Base-by-base conservation (phyloP, 345 rosid species). In the Citrus reticulata region DNA sequence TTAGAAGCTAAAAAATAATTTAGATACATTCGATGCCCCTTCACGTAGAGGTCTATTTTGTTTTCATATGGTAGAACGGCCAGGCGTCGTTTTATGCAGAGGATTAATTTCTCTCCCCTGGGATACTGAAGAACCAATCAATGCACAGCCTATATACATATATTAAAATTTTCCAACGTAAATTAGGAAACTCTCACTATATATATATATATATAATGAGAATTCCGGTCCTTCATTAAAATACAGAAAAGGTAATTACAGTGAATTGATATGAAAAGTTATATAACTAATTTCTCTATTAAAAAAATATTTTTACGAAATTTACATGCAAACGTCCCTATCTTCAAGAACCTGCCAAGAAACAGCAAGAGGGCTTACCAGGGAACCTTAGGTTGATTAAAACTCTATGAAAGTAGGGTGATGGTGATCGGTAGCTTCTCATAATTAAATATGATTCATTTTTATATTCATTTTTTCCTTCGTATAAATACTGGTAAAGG, bases 281-380 rank as follows among this genome's bases (percentile, higher is more conserved):
- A 35, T 59, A 10, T 54, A 69, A 74, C 75, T 35, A 62, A 46
- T 68, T 24, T 69, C 42, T 30, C 73, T 10, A 63, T 34, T 76
- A 81, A 40, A 61, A 34, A 6, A 29, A 0, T 20, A 17, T 62
- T 75, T 51, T 5, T 19, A 24, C 30, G 69, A 35, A 77, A 46
- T 25, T 65, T 60, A n/a, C 64, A 49, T 22, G 64, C 20, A 30
- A 46, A 30, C 37, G 64, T 20, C 68, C 34, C 35, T 4, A 35
- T 55, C 58, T 29, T 71, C 49, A 19, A 63, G 88, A 79, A 81
- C 60, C 72, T 79, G 85, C 81, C 89, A 79, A 81, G 82, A 55
- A 83, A 61, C 34, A 39, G 70, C 49, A 77, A 54, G 85, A 76
- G 22, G 84, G 70, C 68, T 40, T 27, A 8, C 9, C 58, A 30